Evolutionary conservation across 2,329 filamentous ascomycete genomes (phyloP).

Genomic region (Coleophoma eucalyptorum): DNA sequence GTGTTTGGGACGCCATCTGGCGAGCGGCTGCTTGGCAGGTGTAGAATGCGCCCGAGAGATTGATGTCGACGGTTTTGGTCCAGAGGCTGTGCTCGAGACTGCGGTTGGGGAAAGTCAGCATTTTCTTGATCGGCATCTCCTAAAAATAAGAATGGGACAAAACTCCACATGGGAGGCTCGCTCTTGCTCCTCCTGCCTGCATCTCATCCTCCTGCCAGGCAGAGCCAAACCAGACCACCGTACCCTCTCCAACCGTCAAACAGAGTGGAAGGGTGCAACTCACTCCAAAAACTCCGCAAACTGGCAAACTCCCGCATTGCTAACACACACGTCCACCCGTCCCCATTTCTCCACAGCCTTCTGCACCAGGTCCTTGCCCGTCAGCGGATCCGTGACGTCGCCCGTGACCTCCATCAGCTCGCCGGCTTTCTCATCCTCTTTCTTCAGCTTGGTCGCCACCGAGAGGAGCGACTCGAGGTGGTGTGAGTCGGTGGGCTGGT

Average conservation of each 20-base stretch:
- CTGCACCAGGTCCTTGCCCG: conserved; percentile 63
- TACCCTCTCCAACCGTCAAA: too few species aligned
- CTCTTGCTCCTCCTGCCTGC: too few species aligned
- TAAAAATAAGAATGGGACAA: conserved; percentile 5
- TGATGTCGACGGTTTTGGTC: conserved; percentile 68
- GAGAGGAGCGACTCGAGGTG: conserved; percentile 51
- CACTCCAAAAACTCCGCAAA: conserved; percentile 83
- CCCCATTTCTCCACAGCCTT: conserved; percentile 59
- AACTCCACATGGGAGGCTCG: too few species aligned
- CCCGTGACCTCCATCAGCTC: conserved; percentile 66
- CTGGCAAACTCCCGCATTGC: conserved; percentile 83
- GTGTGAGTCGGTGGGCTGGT: conserved; percentile 44
- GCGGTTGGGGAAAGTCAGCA: not conserved
- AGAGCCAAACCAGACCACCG: too few species aligned
- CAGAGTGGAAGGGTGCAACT: conserved; percentile 12
- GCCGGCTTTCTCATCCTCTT: conserved; percentile 36
- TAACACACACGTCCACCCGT: conserved; percentile 74
- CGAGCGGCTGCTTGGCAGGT: conserved; percentile 79
- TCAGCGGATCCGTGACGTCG: conserved; percentile 73
- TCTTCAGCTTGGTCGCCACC: conserved; percentile 46
- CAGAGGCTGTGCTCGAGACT: conserved; percentile 68
- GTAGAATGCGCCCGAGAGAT: conserved; percentile 87
- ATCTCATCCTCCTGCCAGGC: too few species aligned
- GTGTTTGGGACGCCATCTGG: conserved; percentile 68
- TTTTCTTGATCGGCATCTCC: not conserved